These are phyloP conservation scores for Diplogelasinospora grovesii DNA, from an alignment of 495 filamentous ascomycete genomes.

Conservation along the genomic window DNA sequence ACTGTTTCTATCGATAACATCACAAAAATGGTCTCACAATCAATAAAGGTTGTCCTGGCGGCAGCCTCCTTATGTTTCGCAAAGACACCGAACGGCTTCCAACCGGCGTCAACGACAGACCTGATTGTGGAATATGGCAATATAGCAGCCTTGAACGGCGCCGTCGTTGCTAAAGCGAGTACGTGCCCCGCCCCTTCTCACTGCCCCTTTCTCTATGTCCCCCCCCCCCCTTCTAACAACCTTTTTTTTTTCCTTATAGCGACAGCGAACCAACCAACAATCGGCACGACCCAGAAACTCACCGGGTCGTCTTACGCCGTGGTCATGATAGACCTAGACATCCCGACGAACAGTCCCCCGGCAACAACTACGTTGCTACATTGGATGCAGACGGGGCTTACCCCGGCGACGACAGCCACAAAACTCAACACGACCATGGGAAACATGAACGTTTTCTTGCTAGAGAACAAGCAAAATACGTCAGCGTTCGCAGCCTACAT, in stretches of 20 bases:
- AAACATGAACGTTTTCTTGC: conserved; percentile 21
- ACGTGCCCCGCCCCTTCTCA: neutral
- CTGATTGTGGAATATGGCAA: conserved; percentile 31
- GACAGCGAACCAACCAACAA: conserved; percentile 14
- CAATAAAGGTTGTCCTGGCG: conserved; percentile 21
- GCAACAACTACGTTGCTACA: conserved; percentile 32
- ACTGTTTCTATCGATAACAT: no score
- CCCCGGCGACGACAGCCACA: conserved; percentile 23
- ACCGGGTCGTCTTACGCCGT: conserved; percentile 30
- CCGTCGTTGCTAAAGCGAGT: conserved; percentile 27
- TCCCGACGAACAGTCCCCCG: conserved; percentile 32
- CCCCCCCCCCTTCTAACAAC: neutral
- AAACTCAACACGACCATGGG: conserved; percentile 25
- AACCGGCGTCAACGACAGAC: conserved; percentile 22
- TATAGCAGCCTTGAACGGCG: conserved; percentile 24
- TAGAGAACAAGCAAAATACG: conserved; percentile 22
- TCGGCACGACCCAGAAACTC: conserved; percentile 16
- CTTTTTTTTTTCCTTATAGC: neutral
- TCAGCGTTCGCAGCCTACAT: conserved; percentile 26
- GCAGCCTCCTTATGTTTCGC: conserved; percentile 24
- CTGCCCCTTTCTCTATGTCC: neutral
- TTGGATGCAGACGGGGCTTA: conserved; percentile 39
- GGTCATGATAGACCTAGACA: conserved; percentile 40
- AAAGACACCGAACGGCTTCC: conserved; percentile 32
- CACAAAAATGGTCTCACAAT: conserved; percentile 27